These are phyloP conservation scores for Rutstroemia sp. DNA, from an alignment of 2,329 filamentous ascomycete genomes.

Conservation along the genomic window DNA sequence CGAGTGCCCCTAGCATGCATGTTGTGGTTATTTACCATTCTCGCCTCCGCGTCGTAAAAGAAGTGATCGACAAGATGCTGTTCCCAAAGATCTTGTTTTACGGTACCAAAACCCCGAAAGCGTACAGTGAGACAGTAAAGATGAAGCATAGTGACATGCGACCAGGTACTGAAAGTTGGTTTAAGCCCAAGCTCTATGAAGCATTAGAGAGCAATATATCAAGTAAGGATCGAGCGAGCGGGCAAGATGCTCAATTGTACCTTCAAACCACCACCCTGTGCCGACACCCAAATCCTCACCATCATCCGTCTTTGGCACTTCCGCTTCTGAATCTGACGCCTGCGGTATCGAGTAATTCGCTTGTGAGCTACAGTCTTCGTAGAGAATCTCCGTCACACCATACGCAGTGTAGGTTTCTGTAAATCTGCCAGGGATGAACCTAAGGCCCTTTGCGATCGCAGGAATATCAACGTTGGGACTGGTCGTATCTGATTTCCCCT, in stretches of 20 bases:
- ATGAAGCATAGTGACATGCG: slow-evolving; percentile 91
- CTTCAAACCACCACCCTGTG: slow-evolving; percentile 72
- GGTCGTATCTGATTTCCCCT: slow-evolving; percentile 7
- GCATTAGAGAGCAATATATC: slow-evolving; percentile 2
- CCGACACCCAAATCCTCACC: slow-evolving; percentile 78
- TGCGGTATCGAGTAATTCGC: slow-evolving; percentile 24
- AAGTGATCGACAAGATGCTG: slow-evolving; percentile 92
- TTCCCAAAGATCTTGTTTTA: slow-evolving; percentile 69
- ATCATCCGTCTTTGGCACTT: slow-evolving; percentile 62
- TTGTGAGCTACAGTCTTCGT: slow-evolving; percentile 22
- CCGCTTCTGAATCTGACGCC: slow-evolving; percentile 42
- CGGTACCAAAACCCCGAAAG: slow-evolving; percentile 67
- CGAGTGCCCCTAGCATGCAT: slow-evolving; percentile 51
- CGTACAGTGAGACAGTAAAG: slow-evolving; percentile 86
- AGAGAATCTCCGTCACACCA: slow-evolving; percentile 66
- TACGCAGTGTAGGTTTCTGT: slow-evolving; percentile 72
- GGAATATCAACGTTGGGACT: slow-evolving; percentile 3
- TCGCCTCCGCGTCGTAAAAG: slow-evolving; percentile 81
- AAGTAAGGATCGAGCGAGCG: not conserved
- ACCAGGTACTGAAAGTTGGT: slow-evolving; percentile 92
- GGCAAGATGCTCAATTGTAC: slow-evolving; percentile 40
- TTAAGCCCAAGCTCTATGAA: slow-evolving; percentile 63
- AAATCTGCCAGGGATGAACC: slow-evolving; percentile 11
- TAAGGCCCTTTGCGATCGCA: slow-evolving; percentile 12
- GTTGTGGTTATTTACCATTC: slow-evolving; percentile 75